A percentile compares a stretch with the other conserved stretches of the same genome.
These are phyloP conservation scores for Rutstroemia sp. DNA, from an alignment of 2,329 filamentous ascomycete genomes.

Conservation along the genomic window DNA sequence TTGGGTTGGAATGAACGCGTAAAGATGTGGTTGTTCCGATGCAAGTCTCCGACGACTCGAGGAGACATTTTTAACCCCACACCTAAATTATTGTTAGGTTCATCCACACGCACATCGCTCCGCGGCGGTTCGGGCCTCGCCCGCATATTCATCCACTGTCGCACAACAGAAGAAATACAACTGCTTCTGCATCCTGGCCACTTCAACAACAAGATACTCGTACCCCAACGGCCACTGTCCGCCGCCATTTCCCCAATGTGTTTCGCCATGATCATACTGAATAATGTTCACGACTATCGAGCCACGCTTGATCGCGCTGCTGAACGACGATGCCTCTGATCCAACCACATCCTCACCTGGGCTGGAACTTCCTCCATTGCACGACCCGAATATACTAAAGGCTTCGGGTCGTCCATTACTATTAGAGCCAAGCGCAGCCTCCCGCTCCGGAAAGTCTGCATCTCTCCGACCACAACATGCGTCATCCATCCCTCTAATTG, in stretches of 20 bases:
- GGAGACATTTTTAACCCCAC: too few species aligned
- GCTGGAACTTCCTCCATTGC: constrained; percentile 48
- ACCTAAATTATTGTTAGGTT: neutral
- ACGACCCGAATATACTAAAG: constrained; percentile 39
- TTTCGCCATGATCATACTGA: constrained; percentile 8
- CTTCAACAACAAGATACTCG: too few species aligned
- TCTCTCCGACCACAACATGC: constrained; percentile 16
- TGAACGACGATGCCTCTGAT: constrained; percentile 47
- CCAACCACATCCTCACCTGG: constrained; percentile 29
- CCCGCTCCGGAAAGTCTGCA: constrained; percentile 18
- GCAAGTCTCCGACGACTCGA: neutral
- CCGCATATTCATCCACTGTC: too few species aligned
- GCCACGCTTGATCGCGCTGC: constrained; percentile 57
- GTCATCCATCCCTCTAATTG: constrained; percentile 11
- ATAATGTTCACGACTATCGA: constrained; percentile 45
- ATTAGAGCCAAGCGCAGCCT: constrained; percentile 42
- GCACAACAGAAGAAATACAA: too few species aligned
- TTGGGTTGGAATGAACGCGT: neutral
- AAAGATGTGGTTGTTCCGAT: neutral
- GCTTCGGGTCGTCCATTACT: constrained; percentile 37
- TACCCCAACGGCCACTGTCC: too few species aligned
- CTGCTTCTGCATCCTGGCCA: too few species aligned
- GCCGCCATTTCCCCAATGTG: neutral
- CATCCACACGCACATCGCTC: too few species aligned
- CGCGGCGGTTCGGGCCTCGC: too few species aligned